A percentile compares a stretch with the other conserved stretches of the same genome.
Conservation (phyloP, 768 basidiomycete genomes). For the Rhodotorula kratochvilovae region DNA sequence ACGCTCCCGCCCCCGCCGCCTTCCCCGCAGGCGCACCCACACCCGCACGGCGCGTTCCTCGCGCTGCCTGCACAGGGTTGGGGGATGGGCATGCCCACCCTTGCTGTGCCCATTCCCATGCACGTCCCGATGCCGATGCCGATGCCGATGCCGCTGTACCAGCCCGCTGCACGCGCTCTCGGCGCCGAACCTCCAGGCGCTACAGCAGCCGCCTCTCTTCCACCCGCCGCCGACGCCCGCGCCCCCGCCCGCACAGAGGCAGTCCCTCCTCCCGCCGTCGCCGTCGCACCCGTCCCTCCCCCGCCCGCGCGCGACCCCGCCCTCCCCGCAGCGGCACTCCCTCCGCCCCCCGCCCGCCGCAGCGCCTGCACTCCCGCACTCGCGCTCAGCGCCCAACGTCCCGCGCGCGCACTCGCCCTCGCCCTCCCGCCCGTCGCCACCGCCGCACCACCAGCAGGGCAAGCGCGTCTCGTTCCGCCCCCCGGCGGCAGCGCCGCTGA, state of each 20-base stretch:
- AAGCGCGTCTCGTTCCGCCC: background rate
- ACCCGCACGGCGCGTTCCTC: background rate
- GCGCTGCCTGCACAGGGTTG: background rate
- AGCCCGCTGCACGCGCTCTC: background rate
- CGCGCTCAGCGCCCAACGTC: background rate
- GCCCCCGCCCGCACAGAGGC: background rate
- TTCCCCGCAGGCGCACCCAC: background rate
- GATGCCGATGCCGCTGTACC: slow-evolving; percentile 2
- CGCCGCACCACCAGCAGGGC: too few species aligned
- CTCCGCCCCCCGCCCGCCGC: background rate
- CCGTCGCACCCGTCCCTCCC: too few species aligned
- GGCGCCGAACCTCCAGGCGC: background rate
- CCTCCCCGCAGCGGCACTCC: background rate
- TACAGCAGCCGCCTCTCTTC: background rate
- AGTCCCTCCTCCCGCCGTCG: background rate
- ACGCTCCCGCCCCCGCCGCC: background rate
- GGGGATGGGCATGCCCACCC: too few species aligned
- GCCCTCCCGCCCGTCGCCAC: too few species aligned
- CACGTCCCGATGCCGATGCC: background rate
- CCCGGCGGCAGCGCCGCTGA: background rate
- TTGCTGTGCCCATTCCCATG: background rate
- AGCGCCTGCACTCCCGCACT: background rate
- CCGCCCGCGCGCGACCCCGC: too few species aligned
- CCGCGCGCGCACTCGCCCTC: too few species aligned
- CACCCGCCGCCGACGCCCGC: background rate